phyloP scores from a whole-genome alignment of 2,329 filamentous ascomycete genomes.

The Nemania diffusa region DNA sequence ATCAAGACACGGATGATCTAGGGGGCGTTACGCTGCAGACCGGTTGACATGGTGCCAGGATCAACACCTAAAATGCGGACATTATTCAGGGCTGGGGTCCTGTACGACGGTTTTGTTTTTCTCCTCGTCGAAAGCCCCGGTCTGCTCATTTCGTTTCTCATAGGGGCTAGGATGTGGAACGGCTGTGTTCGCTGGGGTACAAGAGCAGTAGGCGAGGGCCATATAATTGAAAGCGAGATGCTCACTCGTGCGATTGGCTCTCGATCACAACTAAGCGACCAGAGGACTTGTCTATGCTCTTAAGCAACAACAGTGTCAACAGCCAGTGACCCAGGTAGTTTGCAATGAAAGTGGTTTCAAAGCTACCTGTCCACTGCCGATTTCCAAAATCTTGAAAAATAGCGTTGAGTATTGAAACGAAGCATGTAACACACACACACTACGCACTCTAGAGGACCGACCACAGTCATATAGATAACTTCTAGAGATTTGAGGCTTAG shows the following conservation, averaged over 20 bases:
- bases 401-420: too few species aligned
- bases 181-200: neutral
- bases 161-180: constrained; percentile 3
- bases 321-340: neutral
- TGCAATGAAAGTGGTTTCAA: neutral
- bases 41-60: constrained; percentile 21
- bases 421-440: too few species aligned
- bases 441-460: too few species aligned
- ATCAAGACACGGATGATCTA: constrained; percentile 12
- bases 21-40: constrained; percentile 1
- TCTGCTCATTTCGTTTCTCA: constrained; percentile 20
- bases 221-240: neutral
- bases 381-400: constrained; percentile 42
- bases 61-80: constrained; percentile 40
- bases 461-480: too few species aligned
- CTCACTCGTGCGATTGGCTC: constrained; percentile 50
- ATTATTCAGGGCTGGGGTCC: constrained; percentile 34
- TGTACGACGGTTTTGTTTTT: constrained; percentile 39
- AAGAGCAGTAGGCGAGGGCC: neutral
- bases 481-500: too few species aligned
- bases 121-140: constrained; percentile 24
- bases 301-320: neutral
- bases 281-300: constrained; percentile 23
- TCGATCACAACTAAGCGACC: constrained; percentile 42
- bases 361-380: neutral